A percentile compares a stretch with the other conserved stretches of the same genome.
Evolutionary conservation across 768 basidiomycete genomes (phyloP).

Genomic region (Leucosporidium creatinivorum): DNA sequence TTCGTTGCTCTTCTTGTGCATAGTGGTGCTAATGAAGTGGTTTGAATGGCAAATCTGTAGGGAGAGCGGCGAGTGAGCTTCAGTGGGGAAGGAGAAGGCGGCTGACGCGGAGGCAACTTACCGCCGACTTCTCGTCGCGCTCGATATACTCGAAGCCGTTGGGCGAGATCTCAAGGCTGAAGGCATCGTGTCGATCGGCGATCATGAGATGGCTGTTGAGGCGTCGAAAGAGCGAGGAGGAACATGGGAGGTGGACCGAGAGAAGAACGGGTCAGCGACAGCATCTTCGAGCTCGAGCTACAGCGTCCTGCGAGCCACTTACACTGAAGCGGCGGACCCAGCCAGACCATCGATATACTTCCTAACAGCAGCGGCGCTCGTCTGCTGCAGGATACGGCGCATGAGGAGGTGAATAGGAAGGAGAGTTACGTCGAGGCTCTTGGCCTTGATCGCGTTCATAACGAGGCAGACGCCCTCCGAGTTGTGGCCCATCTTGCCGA

Average conservation of each 20-base stretch:
- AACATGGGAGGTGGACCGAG: too few relatives aligned
- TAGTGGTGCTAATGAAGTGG: background rate
- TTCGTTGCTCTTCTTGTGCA: background rate
- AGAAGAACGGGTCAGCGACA: background rate
- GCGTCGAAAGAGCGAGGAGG: background rate
- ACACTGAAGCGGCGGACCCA: background rate
- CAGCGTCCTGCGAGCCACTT: too few relatives aligned
- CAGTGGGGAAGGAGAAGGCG: too few relatives aligned
- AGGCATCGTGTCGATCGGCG: background rate
- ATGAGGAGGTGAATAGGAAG: constrained; percentile 17
- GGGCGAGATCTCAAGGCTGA: constrained; percentile 3
- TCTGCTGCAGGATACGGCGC: constrained; percentile 5
- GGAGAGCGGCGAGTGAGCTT: too few relatives aligned
- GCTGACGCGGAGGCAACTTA: background rate
- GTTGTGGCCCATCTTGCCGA: constrained; percentile 6
- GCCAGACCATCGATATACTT: background rate
- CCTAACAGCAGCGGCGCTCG: background rate
- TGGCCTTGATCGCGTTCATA: constrained; percentile 8
- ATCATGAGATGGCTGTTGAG: constrained; percentile 4
- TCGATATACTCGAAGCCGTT: background rate
- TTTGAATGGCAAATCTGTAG: constrained; percentile 3
- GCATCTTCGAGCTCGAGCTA: background rate
- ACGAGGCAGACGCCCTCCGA: background rate
- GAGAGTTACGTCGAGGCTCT: background rate
- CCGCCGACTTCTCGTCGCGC: constrained; percentile 2